Evolutionary conservation across 2,329 filamentous ascomycete species (phyloP), one percentile per base, ranked within the genome.

Genomic region (Fusarium sp.): DNA sequence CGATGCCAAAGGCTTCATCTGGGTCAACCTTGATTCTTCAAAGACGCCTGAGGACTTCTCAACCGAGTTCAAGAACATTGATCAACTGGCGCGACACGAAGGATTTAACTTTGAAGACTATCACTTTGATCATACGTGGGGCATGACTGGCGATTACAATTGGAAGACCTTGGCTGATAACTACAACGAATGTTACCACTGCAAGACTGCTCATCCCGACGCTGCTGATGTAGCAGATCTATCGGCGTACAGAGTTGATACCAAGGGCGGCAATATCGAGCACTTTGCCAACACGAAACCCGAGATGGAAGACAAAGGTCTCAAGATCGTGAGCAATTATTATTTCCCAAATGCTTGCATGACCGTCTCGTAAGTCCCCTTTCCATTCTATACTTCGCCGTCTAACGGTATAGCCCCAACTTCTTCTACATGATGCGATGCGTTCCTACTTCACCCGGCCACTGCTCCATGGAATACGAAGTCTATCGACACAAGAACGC

Each of bases 101-200:
- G 71, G 80, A 8, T 85, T 84, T 75, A 79, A 85, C 67, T 85
- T 85, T 45, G 80, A 84, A 0, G 80, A 88, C 35, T 91, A 88
- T 74, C 72, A 79, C 3, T 90, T 88, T 64, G 86, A 89, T 69
- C 86, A 89, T 72, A 77, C 78, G 12, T 89, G 86, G 85, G 82
- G 86, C 49, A 85, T 87, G 82, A 82, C 85, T 18, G 84, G 84
- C 0, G 81, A 84, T 18, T 87, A 85, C 69, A 89, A 89, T 78
- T 90, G 88, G 87, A 89, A 89, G 78, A 85, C 85, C 5, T 76
- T 88, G 26, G 84, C 84, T 1, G 67, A 70, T 17, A 70, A 70
- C n/a, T 69, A 70, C 11, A 69, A 70, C 8, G 66, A 69, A 18
- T 69, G 67, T 15, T 70, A 71, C 12, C 69, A 72, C 27, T 72